Evolutionary conservation across 2,329 filamentous ascomycete genomes (phyloP).

Genomic region (Calonectria pseudoreteaudii): DNA sequence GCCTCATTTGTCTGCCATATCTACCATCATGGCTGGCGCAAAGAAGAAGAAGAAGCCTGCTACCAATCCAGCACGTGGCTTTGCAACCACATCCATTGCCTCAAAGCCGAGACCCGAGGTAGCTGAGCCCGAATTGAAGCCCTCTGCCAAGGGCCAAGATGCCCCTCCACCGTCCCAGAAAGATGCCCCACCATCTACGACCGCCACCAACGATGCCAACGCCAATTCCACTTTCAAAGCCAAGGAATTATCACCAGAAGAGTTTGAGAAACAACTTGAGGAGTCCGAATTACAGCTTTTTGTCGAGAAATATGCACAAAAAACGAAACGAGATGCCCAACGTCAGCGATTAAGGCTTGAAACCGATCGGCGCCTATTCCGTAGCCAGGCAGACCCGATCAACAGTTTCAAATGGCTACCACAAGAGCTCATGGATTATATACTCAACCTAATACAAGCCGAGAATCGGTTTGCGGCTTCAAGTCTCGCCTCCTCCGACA

Average conservation of each 20-base stretch:
- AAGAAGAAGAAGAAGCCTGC: slow-evolving; percentile 94
- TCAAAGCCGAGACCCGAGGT: slow-evolving; percentile 80
- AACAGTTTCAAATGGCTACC: slow-evolving; percentile 84
- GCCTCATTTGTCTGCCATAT: slow-evolving; percentile 8
- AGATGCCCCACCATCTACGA: slow-evolving; percentile 45
- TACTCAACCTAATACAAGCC: slow-evolving; percentile 78
- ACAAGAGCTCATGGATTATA: slow-evolving; percentile 79
- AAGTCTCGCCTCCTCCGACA: slow-evolving; percentile 59
- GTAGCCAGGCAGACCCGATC: slow-evolving; percentile 80
- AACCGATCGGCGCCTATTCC: slow-evolving; percentile 86
- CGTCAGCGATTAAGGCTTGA: slow-evolving; percentile 83
- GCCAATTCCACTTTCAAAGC: slow-evolving; percentile 37
- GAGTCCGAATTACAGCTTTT: slow-evolving; percentile 89
- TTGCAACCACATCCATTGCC: slow-evolving; percentile 92
- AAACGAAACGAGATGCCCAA: slow-evolving; percentile 81
- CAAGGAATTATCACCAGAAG: slow-evolving; percentile 79
- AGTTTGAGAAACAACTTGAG: slow-evolving; percentile 90
- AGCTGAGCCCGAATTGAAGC: slow-evolving; percentile 50
- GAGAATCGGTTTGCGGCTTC: slow-evolving; percentile 71
- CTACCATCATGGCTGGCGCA: slow-evolving; percentile 70
- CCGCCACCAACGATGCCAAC: slow-evolving; percentile 40
- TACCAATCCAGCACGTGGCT: slow-evolving; percentile 89
- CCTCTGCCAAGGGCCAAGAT: slow-evolving; percentile 40
- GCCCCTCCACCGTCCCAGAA: slow-evolving; percentile 46
- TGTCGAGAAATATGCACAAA: slow-evolving; percentile 85